Base-by-base conservation (phyloP, 1,284 basidiomycete species). In the Exobasidium rhododendri region DNA sequence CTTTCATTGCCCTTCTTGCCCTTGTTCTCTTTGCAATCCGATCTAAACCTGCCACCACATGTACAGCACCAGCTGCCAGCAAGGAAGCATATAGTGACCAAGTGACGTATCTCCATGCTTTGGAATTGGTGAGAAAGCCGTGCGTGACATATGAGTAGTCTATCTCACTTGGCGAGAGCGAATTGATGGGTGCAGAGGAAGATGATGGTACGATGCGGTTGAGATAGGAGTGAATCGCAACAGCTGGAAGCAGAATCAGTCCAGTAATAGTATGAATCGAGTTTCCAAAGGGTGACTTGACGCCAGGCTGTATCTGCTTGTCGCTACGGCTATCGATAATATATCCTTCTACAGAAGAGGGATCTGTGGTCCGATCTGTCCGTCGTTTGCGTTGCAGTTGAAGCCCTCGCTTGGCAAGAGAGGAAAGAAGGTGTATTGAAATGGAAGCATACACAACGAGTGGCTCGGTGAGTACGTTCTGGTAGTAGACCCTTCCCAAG, bases 401-500 rank as follows among this genome's bases (percentile, higher is more conserved):
- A 40, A 40, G 35, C 17, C 64, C 29, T 43, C 64, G 53, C 51
- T 66, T 73, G 3, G 59, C 31, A 1, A 61, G 3, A 1, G 69
- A 69, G 0, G 73, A 44, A 4, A 55, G 14, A 22, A 74, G 6
- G 57, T 78, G 75, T 31, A 61, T 45, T 0, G 46, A 64, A 0
- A 78, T 24, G 2, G 68, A 43, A 0, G 62, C 60, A 71, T 71
- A 77, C 17, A 78, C 59, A 7, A 74, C n/a, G 6, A 61, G 43
- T 7, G 67, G 68, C 59, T 78, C 75, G 3, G 70, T 61, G 32
- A 68, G 4, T 1, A 57, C 52, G 31, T 64, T 69, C 60, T 76
- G 74, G 55, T 78, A 78, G 44, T 65, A 73, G 17, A 74, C 74
- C 20, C 76, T 59, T 0, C 74, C 74, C 2, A 78, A 65, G 45